A percentile compares a stretch with the other conserved stretches of the same genome.
Evolutionary conservation across 2,329 filamentous ascomycete species (phyloP).

Genomic region (Fusarium marasasianum): DNA sequence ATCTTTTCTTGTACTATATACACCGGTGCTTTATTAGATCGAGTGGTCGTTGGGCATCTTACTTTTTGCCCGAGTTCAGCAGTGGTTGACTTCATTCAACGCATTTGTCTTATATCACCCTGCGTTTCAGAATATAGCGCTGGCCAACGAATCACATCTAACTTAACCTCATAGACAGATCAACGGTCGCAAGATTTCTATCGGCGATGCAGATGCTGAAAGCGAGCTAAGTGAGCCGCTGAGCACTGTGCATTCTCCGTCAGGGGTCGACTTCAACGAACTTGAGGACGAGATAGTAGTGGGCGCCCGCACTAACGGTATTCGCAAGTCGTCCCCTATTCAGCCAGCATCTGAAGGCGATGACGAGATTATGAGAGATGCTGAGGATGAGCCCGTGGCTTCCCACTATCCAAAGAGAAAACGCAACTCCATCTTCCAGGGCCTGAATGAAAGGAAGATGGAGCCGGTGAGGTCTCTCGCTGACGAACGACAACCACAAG

Average conservation of each 20-base stretch:
- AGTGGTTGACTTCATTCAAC: neutral
- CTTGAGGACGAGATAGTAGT: slow-evolving; percentile 65
- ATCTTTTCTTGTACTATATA: neutral
- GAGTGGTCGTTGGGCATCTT: neutral
- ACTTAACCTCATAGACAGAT: slow-evolving; percentile 39
- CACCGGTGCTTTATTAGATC: neutral
- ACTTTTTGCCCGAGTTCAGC: neutral
- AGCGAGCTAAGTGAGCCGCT: slow-evolving; percentile 57
- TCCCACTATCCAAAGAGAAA: slow-evolving; percentile 66
- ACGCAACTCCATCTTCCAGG: slow-evolving; percentile 59
- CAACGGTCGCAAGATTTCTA: slow-evolving; percentile 44
- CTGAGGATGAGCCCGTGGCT: slow-evolving; percentile 49
- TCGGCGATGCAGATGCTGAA: slow-evolving; percentile 53
- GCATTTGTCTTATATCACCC: neutral
- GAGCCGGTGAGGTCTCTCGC: slow-evolving; percentile 49
- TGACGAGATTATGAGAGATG: slow-evolving; percentile 57
- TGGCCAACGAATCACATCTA: slow-evolving; percentile 27
- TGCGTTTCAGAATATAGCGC: neutral
- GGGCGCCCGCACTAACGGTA: slow-evolving; percentile 53
- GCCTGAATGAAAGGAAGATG: slow-evolving; percentile 59
- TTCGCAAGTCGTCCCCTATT: slow-evolving; percentile 49
- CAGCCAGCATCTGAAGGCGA: slow-evolving; percentile 49
- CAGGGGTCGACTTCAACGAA: slow-evolving; percentile 50
- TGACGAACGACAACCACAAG: slow-evolving; percentile 42
- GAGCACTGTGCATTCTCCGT: slow-evolving; percentile 50